phyloP scores from a whole-genome alignment of 192 early-diverging fungal species.

The Backusella morwellensis region DNA sequence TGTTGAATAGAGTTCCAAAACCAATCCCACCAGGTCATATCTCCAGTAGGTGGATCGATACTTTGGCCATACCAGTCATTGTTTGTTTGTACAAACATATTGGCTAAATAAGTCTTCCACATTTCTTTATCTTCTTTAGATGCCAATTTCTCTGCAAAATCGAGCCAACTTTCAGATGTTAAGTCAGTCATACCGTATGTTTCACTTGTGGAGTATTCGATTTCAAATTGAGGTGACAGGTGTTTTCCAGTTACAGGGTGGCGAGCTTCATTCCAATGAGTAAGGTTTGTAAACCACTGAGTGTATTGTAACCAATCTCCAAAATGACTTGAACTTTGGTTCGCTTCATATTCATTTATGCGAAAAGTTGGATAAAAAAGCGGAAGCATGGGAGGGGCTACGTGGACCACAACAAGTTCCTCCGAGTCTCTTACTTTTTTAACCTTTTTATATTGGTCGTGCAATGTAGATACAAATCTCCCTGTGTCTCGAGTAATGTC shows the following conservation, averaged over 20 bases:
- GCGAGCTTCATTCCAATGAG: slow-evolving; percentile 32
- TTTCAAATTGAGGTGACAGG: slow-evolving; percentile 31
- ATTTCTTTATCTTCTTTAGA: slow-evolving; percentile 11
- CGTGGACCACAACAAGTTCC: slow-evolving; percentile 15
- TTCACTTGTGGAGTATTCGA: slow-evolving; percentile 50
- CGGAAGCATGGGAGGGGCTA: slow-evolving; percentile 67
- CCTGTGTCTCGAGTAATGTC: slow-evolving; percentile 10
- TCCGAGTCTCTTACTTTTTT: not conserved
- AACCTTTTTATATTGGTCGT: slow-evolving; percentile 18
- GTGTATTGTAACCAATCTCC: slow-evolving; percentile 37
- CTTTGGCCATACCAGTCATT: slow-evolving; percentile 13
- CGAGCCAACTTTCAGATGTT: slow-evolving; percentile 41
- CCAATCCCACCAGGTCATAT: slow-evolving; percentile 10
- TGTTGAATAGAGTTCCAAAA: slow-evolving; percentile 6
- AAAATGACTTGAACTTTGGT: slow-evolving; percentile 19
- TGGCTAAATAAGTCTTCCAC: slow-evolving; percentile 29
- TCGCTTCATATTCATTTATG: slow-evolving; percentile 51
- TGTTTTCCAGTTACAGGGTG: not conserved
- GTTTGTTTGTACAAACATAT: slow-evolving; percentile 37
- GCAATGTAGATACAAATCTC: not conserved
- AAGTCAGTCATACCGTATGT: slow-evolving; percentile 49
- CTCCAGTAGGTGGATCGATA: not conserved
- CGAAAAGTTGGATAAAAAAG: slow-evolving; percentile 62
- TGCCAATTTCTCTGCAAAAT: slow-evolving; percentile 38
- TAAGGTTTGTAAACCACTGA: slow-evolving; percentile 43